These are phyloP conservation scores for Tricladium varicosporioides DNA, from an alignment of 2,329 filamentous ascomycete genomes.

Conservation along the genomic window DNA sequence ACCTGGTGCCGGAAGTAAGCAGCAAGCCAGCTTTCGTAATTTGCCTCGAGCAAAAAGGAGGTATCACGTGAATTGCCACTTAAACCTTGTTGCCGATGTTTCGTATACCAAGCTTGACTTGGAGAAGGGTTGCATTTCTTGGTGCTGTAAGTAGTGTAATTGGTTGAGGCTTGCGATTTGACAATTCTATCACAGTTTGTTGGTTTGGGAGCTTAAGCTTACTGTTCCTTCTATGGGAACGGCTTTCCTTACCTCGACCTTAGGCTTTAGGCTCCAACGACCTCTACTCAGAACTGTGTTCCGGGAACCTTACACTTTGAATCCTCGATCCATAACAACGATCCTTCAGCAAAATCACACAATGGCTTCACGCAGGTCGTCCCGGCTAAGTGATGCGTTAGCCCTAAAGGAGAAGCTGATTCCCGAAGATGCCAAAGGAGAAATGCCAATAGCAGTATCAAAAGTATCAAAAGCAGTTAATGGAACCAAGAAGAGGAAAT, in stretches of 20 bases:
- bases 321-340: not conserved
- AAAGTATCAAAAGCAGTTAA: slow-evolving; percentile 14
- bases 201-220: not conserved
- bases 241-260: not conserved
- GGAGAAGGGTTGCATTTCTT: too few species aligned
- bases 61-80: not conserved
- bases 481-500: slow-evolving; percentile 28
- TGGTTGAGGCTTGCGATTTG: not conserved
- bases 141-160: not conserved
- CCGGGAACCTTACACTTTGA: slow-evolving; percentile 9
- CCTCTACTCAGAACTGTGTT: slow-evolving; percentile 1
- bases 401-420: too few species aligned
- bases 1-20: not conserved
- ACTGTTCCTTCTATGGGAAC: not conserved
- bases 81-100: not conserved
- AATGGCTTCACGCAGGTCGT: slow-evolving; percentile 31
- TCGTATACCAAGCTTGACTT: too few species aligned
- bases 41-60: not conserved
- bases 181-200: not conserved
- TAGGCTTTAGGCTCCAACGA: slow-evolving; percentile 19
- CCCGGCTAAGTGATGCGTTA: slow-evolving; percentile 24
- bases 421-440: too few species aligned
- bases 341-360: not conserved
- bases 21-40: not conserved
- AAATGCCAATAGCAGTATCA: too few species aligned